Conservation (phyloP, 805 yeast species). For the Pichia manshurica region DNA sequence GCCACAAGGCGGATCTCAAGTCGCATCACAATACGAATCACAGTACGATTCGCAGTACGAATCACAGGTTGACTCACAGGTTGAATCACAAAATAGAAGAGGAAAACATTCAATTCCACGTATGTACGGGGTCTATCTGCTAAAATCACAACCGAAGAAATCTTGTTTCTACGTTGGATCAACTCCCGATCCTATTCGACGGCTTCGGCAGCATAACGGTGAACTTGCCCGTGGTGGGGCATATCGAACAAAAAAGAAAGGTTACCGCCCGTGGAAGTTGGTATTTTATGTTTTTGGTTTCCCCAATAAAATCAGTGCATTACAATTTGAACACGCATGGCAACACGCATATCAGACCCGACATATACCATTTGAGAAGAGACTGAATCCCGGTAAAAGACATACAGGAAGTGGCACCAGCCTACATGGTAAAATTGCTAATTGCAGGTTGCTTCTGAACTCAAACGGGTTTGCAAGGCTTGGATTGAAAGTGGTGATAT, state of each 20-base stretch:
- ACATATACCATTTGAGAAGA: constrained; percentile 39
- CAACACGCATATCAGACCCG: constrained; percentile 67
- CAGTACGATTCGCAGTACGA: not conserved
- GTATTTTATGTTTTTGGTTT: constrained; percentile 60
- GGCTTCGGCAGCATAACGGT: constrained; percentile 80
- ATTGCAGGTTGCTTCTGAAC: constrained; percentile 38
- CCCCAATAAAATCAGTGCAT: constrained; percentile 60
- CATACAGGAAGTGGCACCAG: constrained; percentile 32
- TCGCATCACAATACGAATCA: not conserved
- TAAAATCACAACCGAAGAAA: constrained; percentile 54
- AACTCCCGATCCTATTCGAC: constrained; percentile 63
- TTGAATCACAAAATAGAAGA: not conserved
- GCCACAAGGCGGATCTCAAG: not conserved
- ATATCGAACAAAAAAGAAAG: constrained; percentile 49
- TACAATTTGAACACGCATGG: constrained; percentile 83
- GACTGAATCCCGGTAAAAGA: constrained; percentile 35
- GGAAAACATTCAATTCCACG: constrained; percentile 23
- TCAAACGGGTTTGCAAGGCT: constrained; percentile 40
- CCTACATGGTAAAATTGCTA: constrained; percentile 43
- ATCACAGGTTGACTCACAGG: not conserved
- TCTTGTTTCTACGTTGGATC: constrained; percentile 72
- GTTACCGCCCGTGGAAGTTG: constrained; percentile 73
- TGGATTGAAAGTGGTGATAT: constrained; percentile 43
- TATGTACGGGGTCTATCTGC: constrained; percentile 67
- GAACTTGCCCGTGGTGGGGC: constrained; percentile 62